Evolutionary conservation across 352 stramenopile genomes (phyloP).

Genomic region (Phytophthora boehmeriae): DNA sequence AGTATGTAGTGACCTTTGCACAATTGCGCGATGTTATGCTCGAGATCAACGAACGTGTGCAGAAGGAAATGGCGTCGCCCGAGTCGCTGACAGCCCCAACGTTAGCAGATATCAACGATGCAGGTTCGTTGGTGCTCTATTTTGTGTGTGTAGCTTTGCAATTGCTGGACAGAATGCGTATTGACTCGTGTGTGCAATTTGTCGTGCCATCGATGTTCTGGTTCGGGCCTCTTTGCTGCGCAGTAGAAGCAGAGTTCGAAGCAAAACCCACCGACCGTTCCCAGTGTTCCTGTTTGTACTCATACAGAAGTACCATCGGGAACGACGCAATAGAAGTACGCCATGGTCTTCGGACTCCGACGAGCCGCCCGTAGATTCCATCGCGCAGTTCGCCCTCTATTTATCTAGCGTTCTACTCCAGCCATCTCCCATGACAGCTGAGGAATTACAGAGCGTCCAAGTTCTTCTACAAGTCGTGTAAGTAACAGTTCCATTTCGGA

Average conservation of each 20-base stretch:
- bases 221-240: slow-evolving; percentile 35
- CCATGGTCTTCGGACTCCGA: slow-evolving; percentile 60
- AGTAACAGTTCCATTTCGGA: slow-evolving; percentile 23
- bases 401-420: slow-evolving; percentile 68
- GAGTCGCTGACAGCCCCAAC: slow-evolving; percentile 33
- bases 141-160: slow-evolving; percentile 3
- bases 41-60: slow-evolving; percentile 58
- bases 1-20: slow-evolving; percentile 71
- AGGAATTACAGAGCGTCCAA: slow-evolving; percentile 72
- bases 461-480: slow-evolving; percentile 87
- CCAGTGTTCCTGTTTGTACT: slow-evolving; percentile 73
- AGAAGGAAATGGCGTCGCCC: slow-evolving; percentile 38
- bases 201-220: slow-evolving; percentile 25
- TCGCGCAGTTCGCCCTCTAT: slow-evolving; percentile 82
- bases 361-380: slow-evolving; percentile 79
- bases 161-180: not conserved
- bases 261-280: slow-evolving; percentile 76
- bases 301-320: slow-evolving; percentile 88
- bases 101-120: slow-evolving; percentile 61
- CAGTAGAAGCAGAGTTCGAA: slow-evolving; percentile 89
- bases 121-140: slow-evolving; percentile 38
- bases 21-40: slow-evolving; percentile 53
- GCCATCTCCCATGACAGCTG: slow-evolving; percentile 53
- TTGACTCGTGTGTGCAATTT: slow-evolving; percentile 30
- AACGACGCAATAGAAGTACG: slow-evolving; percentile 56